A percentile compares a stretch with the other conserved stretches of the same genome.
These are phyloP conservation scores for Ascochyta koolunga DNA, from an alignment of 2,329 filamentous ascomycete species.

Conservation along the genomic window DNA sequence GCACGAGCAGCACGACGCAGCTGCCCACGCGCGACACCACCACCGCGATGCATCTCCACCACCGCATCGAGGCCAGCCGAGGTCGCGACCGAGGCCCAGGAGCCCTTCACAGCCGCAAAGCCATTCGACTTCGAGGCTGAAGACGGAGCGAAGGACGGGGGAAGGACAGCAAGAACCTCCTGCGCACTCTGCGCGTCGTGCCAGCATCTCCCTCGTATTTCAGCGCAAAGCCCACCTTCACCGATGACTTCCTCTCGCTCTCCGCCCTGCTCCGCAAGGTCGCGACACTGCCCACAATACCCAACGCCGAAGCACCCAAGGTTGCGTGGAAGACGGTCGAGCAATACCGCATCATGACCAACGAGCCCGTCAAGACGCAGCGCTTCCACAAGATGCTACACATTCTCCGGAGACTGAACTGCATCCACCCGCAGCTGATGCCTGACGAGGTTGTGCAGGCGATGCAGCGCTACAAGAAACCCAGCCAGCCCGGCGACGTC, in stretches of 20 bases:
- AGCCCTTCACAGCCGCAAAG: slow-evolving; percentile 51
- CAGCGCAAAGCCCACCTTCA: slow-evolving; percentile 82
- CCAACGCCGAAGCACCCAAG: slow-evolving; percentile 69
- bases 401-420: slow-evolving; percentile 79
- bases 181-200: slow-evolving; percentile 67
- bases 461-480: slow-evolving; percentile 73
- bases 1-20: slow-evolving; percentile 27
- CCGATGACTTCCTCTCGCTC: slow-evolving; percentile 79
- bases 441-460: slow-evolving; percentile 71
- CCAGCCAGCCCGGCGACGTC: slow-evolving; percentile 73
- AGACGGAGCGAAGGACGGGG: slow-evolving; percentile 14
- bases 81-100: slow-evolving; percentile 26
- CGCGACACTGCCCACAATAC: slow-evolving; percentile 72
- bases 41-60: slow-evolving; percentile 43
- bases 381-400: slow-evolving; percentile 80
- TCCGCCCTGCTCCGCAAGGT: slow-evolving; percentile 75
- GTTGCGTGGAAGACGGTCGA: slow-evolving; percentile 81
- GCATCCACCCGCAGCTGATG: slow-evolving; percentile 79
- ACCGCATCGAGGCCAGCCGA: slow-evolving; percentile 35
- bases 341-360: slow-evolving; percentile 68
- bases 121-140: slow-evolving; percentile 49
- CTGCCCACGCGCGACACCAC: slow-evolving; percentile 17
- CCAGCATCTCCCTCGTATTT: slow-evolving; percentile 95
- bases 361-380: slow-evolving; percentile 60
- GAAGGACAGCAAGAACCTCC: slow-evolving; percentile 22